These are phyloP conservation scores for Galerina sulciceps DNA, from an alignment of 768 basidiomycete species.

Conservation along the genomic window DNA sequence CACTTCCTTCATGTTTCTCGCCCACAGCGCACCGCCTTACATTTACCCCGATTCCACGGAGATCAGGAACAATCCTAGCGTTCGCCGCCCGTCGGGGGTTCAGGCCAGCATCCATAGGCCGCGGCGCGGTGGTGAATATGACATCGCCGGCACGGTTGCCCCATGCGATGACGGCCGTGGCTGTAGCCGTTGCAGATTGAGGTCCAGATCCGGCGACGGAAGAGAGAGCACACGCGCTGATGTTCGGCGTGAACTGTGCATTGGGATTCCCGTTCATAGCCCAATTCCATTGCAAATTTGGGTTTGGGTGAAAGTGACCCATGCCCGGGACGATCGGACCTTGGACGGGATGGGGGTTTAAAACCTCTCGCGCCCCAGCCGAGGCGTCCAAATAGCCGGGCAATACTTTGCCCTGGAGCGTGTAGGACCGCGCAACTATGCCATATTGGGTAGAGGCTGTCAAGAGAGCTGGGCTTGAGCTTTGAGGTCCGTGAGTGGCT, in stretches of 20 bases:
- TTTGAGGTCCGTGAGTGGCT: not conserved
- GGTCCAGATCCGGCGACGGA: not conserved
- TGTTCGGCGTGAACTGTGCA: conserved; percentile 71
- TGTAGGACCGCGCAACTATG: conserved; percentile 72
- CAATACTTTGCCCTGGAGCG: conserved; percentile 70
- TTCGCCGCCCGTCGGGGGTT: conserved; percentile 18
- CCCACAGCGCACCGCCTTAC: conserved; percentile 51
- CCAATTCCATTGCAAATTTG: not conserved
- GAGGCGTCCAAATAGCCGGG: conserved; percentile 72
- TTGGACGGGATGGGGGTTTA: conserved; percentile 34
- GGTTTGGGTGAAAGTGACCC: not conserved
- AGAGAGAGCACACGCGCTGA: conserved; percentile 54
- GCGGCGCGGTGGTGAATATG: conserved; percentile 57
- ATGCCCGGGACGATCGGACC: not conserved
- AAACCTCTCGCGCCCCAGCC: conserved; percentile 58
- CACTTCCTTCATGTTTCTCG: conserved; percentile 68
- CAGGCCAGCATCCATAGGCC: conserved; percentile 59
- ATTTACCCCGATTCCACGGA: conserved; percentile 28
- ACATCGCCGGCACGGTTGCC: conserved; percentile 74
- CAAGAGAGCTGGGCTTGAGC: conserved; percentile 46
- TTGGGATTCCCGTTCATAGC: conserved; percentile 67
- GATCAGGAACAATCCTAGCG: conserved; percentile 17
- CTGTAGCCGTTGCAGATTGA: conserved; percentile 46
- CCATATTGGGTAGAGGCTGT: conserved; percentile 70
- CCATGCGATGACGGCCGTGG: conserved; percentile 73